Conservation (phyloP, 192 early-diverging fungal genomes). For the Funneliformis mosseae region DNA sequence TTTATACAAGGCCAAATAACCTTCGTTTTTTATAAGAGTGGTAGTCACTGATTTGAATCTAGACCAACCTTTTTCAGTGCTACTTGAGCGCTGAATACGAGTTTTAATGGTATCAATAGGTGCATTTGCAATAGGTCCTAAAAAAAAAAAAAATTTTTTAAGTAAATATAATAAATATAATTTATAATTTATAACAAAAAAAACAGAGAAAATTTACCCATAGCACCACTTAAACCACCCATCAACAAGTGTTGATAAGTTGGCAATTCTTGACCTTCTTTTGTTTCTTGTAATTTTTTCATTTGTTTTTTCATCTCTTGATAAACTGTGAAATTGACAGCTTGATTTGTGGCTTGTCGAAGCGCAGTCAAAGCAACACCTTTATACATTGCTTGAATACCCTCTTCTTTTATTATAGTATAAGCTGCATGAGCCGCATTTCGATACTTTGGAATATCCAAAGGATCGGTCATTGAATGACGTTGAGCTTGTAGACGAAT, state of each 20-base stretch:
- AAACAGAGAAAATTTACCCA: slow-evolving; percentile 46
- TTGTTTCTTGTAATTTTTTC: slow-evolving; percentile 61
- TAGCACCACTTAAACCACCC: slow-evolving; percentile 89
- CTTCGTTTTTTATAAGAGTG: slow-evolving; percentile 85
- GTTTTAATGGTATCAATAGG: slow-evolving; percentile 99
- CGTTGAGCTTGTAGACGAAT: slow-evolving; percentile 97
- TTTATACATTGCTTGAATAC: slow-evolving; percentile 85
- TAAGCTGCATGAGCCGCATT: slow-evolving; percentile 91
- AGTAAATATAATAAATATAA: background rate
- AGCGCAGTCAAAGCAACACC: slow-evolving; percentile 92
- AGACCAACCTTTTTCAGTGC: slow-evolving; percentile 72
- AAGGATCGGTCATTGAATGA: slow-evolving; percentile 94
- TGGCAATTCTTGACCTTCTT: slow-evolving; percentile 63
- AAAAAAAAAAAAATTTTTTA: background rate
- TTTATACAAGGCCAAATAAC: slow-evolving; percentile 92
- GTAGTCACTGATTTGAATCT: slow-evolving; percentile 79
- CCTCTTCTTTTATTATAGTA: slow-evolving; percentile 92
- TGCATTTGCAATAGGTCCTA: slow-evolving; percentile 89
- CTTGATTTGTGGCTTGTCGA: slow-evolving; percentile 97
- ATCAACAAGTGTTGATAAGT: slow-evolving; percentile 88
- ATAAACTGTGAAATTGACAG: slow-evolving; percentile 98
- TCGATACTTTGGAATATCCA: slow-evolving; percentile 95
- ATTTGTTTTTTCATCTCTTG: slow-evolving; percentile 86
- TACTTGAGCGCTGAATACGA: slow-evolving; percentile 87
- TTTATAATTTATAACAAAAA: slow-evolving; percentile 29